Percentiles rank a stretch among this genome's conserved stretches.
Evolutionary conservation across 768 basidiomycete species (phyloP).

Genomic region (Tephrocybe sp.): DNA sequence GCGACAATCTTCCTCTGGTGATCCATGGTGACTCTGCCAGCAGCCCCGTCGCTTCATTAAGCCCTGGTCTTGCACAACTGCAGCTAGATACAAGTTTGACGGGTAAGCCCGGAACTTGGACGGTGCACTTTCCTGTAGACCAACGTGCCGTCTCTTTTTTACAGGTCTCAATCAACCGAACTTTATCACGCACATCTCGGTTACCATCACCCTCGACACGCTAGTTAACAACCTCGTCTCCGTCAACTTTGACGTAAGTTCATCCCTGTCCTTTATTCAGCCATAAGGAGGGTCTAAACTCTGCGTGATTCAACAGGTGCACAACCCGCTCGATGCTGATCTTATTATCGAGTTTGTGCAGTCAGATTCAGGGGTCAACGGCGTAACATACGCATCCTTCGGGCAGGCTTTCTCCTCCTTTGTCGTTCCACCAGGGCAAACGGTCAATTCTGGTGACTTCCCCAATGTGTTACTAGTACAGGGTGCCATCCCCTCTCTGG

Average conservation of each 20-base stretch:
- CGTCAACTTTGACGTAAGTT: conserved; percentile 55
- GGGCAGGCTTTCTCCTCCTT: conserved; percentile 52
- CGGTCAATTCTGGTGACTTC: conserved; percentile 60
- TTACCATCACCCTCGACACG: conserved; percentile 48
- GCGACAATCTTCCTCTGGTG: conserved; percentile 42
- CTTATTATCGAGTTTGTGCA: conserved; percentile 58
- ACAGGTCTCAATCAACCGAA: conserved; percentile 51
- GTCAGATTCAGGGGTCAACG: conserved; percentile 50
- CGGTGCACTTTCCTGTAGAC: not conserved
- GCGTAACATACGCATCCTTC: conserved; percentile 57
- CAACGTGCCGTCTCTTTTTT: conserved; percentile 6
- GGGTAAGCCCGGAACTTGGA: conserved; percentile 30
- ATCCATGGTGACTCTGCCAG: conserved; percentile 60
- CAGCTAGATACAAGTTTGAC: conserved; percentile 46
- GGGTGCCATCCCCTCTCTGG: conserved; percentile 55
- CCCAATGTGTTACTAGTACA: conserved; percentile 55
- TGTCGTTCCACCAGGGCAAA: conserved; percentile 52
- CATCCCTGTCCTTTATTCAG: not conserved
- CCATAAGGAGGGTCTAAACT: not conserved
- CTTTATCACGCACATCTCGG: conserved; percentile 56
- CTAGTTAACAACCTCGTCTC: conserved; percentile 49
- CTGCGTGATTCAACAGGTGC: conserved; percentile 31
- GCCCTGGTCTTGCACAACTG: conserved; percentile 52
- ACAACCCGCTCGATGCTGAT: conserved; percentile 58
- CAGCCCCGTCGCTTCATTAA: conserved; percentile 61